phyloP scores from a whole-genome alignment of 1,284 basidiomycete genomes.

The Porogramme epimiltina region DNA sequence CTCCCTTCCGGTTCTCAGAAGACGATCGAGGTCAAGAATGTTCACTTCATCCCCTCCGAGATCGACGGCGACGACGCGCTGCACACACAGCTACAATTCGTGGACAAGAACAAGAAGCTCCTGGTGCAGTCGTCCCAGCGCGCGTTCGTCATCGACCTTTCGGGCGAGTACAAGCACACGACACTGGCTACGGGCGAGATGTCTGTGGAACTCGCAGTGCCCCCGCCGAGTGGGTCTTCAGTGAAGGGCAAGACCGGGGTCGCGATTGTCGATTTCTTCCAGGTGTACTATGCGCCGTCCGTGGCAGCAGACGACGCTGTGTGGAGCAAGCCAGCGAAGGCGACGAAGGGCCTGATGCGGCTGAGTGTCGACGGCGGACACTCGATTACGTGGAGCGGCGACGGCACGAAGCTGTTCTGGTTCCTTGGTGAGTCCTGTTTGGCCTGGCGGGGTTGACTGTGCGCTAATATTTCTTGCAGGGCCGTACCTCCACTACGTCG shows the following conservation, averaged over 20 bases:
- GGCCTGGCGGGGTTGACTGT: background rate
- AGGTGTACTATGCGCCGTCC: slow-evolving; percentile 57
- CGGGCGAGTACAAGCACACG: slow-evolving; percentile 47
- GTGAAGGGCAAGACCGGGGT: slow-evolving; percentile 27
- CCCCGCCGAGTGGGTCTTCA: slow-evolving; percentile 21
- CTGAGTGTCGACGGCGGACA: slow-evolving; percentile 74
- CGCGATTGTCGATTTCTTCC: slow-evolving; percentile 67
- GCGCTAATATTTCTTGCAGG: slow-evolving; percentile 39
- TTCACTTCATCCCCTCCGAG: slow-evolving; percentile 26
- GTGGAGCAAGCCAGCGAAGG: slow-evolving; percentile 71
- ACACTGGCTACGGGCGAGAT: slow-evolving; percentile 55
- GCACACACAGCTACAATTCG: slow-evolving; percentile 48
- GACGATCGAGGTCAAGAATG: slow-evolving; percentile 24
- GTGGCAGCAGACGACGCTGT: slow-evolving; percentile 45
- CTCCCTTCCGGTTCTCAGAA: slow-evolving; percentile 41
- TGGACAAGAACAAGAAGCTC: slow-evolving; percentile 51
- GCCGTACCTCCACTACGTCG: slow-evolving; percentile 63
- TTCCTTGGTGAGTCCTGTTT: slow-evolving; percentile 54
- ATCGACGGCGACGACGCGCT: slow-evolving; percentile 21
- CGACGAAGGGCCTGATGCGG: slow-evolving; percentile 58
- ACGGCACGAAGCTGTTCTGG: slow-evolving; percentile 70
- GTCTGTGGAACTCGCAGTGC: slow-evolving; percentile 55
- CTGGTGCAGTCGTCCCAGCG: slow-evolving; percentile 57
- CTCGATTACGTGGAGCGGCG: slow-evolving; percentile 59
- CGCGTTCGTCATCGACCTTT: slow-evolving; percentile 58